Conservation (phyloP, 306 rosid genomes). For the Gillenia trifoliata region DNA sequence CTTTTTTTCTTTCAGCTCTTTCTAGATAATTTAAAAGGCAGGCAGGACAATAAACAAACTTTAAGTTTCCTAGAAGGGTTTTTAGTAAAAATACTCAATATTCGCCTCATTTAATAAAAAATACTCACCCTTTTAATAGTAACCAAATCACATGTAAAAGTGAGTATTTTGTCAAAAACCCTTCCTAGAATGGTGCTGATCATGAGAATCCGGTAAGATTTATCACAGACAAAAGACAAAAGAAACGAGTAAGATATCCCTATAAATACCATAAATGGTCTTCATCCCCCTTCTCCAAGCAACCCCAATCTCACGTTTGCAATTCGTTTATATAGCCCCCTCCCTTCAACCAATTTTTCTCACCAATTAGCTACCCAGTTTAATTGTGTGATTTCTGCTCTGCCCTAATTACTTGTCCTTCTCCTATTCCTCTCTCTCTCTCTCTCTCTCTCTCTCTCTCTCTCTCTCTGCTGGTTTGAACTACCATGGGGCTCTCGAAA, state of each 20-base stretch:
- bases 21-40: background rate
- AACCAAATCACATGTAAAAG: too few relatives aligned
- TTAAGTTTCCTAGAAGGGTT: too few relatives aligned
- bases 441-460: too few relatives aligned
- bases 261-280: conserved; percentile 1
- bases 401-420: background rate
- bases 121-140: too few relatives aligned
- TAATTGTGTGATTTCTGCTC: background rate
- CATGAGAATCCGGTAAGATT: background rate
- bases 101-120: too few relatives aligned
- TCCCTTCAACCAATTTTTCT: background rate
- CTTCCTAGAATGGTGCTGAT: background rate
- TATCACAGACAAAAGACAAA: background rate
- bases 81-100: too few relatives aligned
- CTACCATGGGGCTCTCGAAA: conserved; percentile 27
- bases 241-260: background rate
- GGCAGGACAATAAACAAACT: background rate
- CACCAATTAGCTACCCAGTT: background rate
- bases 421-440: too few relatives aligned
- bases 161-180: too few relatives aligned
- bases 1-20: background rate
- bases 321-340: background rate
- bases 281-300: conserved; percentile 7
- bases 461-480: background rate
- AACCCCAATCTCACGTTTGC: background rate